Evolutionary conservation across 2,329 filamentous ascomycete species (phyloP), one percentile per base, ranked within the genome.

Genomic region (Coniochaeta sp.): DNA sequence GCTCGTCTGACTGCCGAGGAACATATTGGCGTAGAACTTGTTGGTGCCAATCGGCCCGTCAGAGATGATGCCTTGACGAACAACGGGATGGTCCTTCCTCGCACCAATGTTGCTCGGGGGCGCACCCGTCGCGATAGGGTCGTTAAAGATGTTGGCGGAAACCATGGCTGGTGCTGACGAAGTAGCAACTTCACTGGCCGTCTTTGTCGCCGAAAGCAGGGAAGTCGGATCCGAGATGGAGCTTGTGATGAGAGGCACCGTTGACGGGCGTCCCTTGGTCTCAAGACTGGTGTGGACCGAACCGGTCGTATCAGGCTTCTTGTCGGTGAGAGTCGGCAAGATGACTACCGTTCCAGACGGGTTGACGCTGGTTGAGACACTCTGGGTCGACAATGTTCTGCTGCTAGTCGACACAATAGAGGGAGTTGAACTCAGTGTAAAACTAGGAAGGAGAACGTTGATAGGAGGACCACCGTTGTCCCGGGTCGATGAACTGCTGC

Each of bases 21-120:
- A 90, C 56, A 94, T 82, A 61, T 94, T 94, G 59, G 85, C 77
- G 60, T 88, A 89, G 65, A 91, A 91, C 62, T 89, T 91, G 73
- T 91, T 92, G 22, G 88, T 92, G 48, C 81, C 74, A 45, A 89
- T 70, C 3, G 85, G 81, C 0, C 65, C 64, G 1, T 67, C 59
- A 14, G 71, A 65, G 28, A 60, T 63, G 33, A 86, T 71, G 6
- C 79, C 80, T 20, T 72, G 64, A 13, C 79, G 74, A 35, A 76
- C 68, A 24, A 80, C 79, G 0, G 83, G 83, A 56, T 87, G 83
- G 56, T 85, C 79, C 18, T 70, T 59, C 26, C 72, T 72, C 35
- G 68, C 65, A 8, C 61, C 50, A 48, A 86, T 76, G 27, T 69
- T 65, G 0, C 71, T 60, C 1, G 77, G 74, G 3, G 81, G 81